Base-by-base conservation (phyloP, 2,329 filamentous ascomycete species). In the Fusarium xylarioides region DNA sequence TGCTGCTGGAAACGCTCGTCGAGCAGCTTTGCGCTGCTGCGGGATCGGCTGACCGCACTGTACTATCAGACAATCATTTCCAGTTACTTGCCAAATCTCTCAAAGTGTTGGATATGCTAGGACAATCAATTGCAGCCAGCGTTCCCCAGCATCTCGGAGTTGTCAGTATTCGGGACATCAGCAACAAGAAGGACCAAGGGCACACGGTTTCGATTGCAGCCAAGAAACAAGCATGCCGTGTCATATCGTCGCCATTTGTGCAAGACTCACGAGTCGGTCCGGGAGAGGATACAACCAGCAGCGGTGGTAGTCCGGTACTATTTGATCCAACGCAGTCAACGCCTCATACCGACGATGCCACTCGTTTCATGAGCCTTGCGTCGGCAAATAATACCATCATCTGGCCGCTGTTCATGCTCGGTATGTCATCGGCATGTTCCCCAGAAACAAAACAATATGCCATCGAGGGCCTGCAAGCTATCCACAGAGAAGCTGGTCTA, bases 111-210 rank as follows among this genome's bases (percentile, higher is more conserved):
- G 78, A 82, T 56, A 79, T 79, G 55, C 78, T 87, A 32, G 80
- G 83, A 58, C 79, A 82, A 47, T 83, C 82, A 34, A 82, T 87
- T 52, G 78, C 84, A 44, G 84, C 85, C 49, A 86, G 82, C 57
- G 82, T 87, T 4, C 86, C 86, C 2, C 86, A 87, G 72, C 83
- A 87, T 71, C 84, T 87, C 47, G 86, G 85, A 37, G 78, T 86
- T n/a, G 80, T 87, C 52, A 84, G 80, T 64, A 81, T 83, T 16
- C 78, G 78, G 54, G 83, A 84, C 67, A 78, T 81, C 23, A 77
- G 75, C 47, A 74, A 78, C 34, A 47, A 68, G 40, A 68, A 71
- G 35, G 59, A 40, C 54, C 70, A 55, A 66, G 74, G 57, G 34
- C 63, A 50, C 49, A 66, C 54, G 56, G 66, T 76, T 12, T 78